phyloP scores from a whole-genome alignment of 2,329 filamentous ascomycete species.

The Ascochyta rabiei region DNA sequence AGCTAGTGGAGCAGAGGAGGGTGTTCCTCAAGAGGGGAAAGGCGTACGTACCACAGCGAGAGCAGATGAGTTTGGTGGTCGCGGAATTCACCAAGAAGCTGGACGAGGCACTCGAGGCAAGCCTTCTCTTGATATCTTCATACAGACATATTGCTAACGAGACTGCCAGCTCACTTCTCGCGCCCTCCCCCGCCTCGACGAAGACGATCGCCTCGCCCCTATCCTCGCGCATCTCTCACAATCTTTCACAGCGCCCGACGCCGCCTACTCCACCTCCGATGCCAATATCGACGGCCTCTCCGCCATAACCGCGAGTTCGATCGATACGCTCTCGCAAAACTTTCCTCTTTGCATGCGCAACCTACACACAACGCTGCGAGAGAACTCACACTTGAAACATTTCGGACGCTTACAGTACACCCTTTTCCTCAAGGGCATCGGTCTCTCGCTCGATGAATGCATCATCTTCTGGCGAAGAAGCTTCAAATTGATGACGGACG shows the following conservation, averaged over 20 bases:
- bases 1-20: slow-evolving; percentile 79
- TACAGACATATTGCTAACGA: slow-evolving; percentile 5
- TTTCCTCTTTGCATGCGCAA: slow-evolving; percentile 96
- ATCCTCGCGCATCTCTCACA: slow-evolving; percentile 86
- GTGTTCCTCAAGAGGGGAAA: slow-evolving; percentile 81
- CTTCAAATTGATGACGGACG: slow-evolving; percentile 88
- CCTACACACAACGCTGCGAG: slow-evolving; percentile 82
- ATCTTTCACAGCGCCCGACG: slow-evolving; percentile 91
- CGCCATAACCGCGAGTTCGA: slow-evolving; percentile 61
- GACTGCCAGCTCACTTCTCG: slow-evolving; percentile 76
- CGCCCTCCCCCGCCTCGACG: slow-evolving; percentile 87
- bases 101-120: slow-evolving; percentile 81
- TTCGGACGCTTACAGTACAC: slow-evolving; percentile 93
- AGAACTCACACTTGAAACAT: slow-evolving; percentile 91
- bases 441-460: slow-evolving; percentile 87
- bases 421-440: slow-evolving; percentile 95
- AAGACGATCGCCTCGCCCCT: slow-evolving; percentile 86
- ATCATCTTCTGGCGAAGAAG: slow-evolving; percentile 87
- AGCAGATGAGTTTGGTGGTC: slow-evolving; percentile 87
- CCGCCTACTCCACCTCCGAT: slow-evolving; percentile 73
- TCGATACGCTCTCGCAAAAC: slow-evolving; percentile 77
- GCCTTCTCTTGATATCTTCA: slow-evolving; percentile 21
- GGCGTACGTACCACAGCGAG: slow-evolving; percentile 86
- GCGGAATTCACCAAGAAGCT: slow-evolving; percentile 82
- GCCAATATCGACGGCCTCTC: slow-evolving; percentile 80